phyloP scores from a whole-genome alignment of 805 yeast species.

The Starmerella khaoyaiensis region DNA sequence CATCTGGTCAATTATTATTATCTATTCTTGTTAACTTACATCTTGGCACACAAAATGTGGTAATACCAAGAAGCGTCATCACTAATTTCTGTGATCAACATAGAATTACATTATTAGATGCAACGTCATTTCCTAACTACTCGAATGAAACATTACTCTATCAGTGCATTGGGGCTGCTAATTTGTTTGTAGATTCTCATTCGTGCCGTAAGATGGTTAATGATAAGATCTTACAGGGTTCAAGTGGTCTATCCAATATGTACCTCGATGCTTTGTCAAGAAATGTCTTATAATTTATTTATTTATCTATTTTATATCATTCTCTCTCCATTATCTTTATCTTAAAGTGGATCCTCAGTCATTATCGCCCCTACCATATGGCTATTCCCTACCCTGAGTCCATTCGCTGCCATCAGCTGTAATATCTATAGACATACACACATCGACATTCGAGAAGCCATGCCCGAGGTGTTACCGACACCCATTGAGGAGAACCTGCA shows the following conservation, averaged over 20 bases:
- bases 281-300: neutral
- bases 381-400: too few relatives aligned
- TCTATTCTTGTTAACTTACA: conserved; percentile 15
- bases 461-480: too few relatives aligned
- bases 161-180: conserved; percentile 14
- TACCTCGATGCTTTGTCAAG: conserved; percentile 14
- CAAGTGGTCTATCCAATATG: conserved; percentile 13
- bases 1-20: conserved; percentile 10
- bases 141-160: conserved; percentile 3
- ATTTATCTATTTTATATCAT: too few relatives aligned
- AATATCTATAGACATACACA: too few relatives aligned
- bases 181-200: conserved; percentile 7
- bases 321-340: too few relatives aligned
- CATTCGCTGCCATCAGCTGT: too few relatives aligned
- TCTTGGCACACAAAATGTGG: conserved; percentile 20
- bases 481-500: conserved; percentile 29
- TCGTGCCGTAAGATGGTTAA: conserved; percentile 10
- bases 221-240: conserved; percentile 10
- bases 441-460: too few relatives aligned
- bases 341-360: too few relatives aligned
- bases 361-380: too few relatives aligned
- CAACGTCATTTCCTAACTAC: too few relatives aligned
- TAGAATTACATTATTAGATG: too few relatives aligned
- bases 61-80: conserved; percentile 8
- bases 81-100: conserved; percentile 9